These are phyloP conservation scores for Elongisporangium undulatum DNA, from an alignment of 352 stramenopile genomes.

Conservation along the genomic window DNA sequence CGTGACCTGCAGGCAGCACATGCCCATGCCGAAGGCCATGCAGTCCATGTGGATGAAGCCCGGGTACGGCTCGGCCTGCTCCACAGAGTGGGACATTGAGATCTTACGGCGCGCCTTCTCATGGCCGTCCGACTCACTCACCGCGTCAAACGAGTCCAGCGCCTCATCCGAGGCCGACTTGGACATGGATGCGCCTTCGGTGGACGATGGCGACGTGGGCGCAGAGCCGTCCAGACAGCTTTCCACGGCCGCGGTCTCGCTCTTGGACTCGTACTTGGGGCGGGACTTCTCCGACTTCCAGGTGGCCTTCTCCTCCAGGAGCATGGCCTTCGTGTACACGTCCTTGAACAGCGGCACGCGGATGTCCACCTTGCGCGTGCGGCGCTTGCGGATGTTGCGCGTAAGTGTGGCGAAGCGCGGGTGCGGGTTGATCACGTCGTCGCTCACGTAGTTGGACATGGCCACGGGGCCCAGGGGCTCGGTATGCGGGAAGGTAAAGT, in stretches of 20 bases:
- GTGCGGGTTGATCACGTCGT: slow-evolving; percentile 98
- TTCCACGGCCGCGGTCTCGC: slow-evolving; percentile 13
- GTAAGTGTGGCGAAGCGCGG: slow-evolving; percentile 98
- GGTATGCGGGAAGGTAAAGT: slow-evolving; percentile 84
- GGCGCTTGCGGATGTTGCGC: slow-evolving; percentile 97
- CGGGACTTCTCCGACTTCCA: slow-evolving; percentile 82
- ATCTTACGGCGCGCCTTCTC: slow-evolving; percentile 43
- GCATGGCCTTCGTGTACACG: slow-evolving; percentile 71
- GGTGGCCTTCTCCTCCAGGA: slow-evolving; percentile 58
- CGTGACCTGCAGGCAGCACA: slow-evolving; percentile 99
- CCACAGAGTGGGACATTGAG: slow-evolving; percentile 58
- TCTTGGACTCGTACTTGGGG: slow-evolving; percentile 73
- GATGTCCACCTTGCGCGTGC: slow-evolving; percentile 83
- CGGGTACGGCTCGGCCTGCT: slow-evolving; percentile 77
- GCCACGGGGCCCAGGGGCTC: slow-evolving; percentile 75
- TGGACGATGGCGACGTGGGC: slow-evolving; percentile 30
- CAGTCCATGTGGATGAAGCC: slow-evolving; percentile 98
- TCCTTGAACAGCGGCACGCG: slow-evolving; percentile 84
- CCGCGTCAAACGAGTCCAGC: slow-evolving; percentile 28
- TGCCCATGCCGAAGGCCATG: slow-evolving; percentile 99
- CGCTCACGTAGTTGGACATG: slow-evolving; percentile 96
- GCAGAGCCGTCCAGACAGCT: slow-evolving; percentile 13
- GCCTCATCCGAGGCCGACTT: slow-evolving; percentile 61
- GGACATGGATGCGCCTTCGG: slow-evolving; percentile 72
- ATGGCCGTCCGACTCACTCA: slow-evolving; percentile 19